These are phyloP conservation scores for Linum lewisii DNA, from an alignment of 345 rosid genomes.

Conservation along the genomic window DNA sequence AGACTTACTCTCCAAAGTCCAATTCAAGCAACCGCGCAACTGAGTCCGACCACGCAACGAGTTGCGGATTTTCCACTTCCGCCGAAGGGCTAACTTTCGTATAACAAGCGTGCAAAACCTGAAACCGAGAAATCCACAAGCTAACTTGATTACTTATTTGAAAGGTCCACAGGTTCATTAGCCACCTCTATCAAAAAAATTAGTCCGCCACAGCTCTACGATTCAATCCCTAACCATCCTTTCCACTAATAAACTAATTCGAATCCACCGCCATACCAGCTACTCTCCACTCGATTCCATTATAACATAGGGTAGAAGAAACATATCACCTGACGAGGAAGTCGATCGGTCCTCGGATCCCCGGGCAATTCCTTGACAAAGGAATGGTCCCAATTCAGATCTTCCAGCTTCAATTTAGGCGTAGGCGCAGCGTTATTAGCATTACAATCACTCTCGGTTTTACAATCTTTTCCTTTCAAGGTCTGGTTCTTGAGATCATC, in stretches of 20 bases:
- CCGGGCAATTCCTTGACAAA: conserved; percentile 81
- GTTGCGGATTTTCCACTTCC: conserved; percentile 80
- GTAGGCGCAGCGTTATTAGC: too few species aligned
- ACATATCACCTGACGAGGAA: conserved; percentile 69
- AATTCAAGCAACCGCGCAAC: conserved; percentile 70
- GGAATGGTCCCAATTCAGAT: conserved; percentile 85
- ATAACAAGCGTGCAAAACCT: conserved; percentile 91
- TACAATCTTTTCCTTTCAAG: conserved; percentile 15
- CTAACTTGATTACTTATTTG: not conserved
- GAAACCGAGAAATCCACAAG: not conserved
- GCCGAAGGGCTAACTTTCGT: conserved; percentile 80
- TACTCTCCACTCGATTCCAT: not conserved
- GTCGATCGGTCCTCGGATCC: conserved; percentile 51
- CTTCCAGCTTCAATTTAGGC: conserved; percentile 51
- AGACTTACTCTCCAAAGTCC: conserved; percentile 83
- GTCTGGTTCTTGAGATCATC: conserved; percentile 58
- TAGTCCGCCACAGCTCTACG: too few species aligned
- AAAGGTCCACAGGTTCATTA: not conserved
- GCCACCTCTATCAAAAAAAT: too few species aligned
- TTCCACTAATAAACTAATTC: too few species aligned
- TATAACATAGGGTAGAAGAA: not conserved
- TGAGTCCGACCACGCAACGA: conserved; percentile 89
- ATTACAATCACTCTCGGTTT: conserved; percentile 2
- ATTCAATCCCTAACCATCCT: too few species aligned
- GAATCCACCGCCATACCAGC: not conserved